Base-by-base conservation (phyloP, 2,329 filamentous ascomycete genomes). In the Eutypella sp. region DNA sequence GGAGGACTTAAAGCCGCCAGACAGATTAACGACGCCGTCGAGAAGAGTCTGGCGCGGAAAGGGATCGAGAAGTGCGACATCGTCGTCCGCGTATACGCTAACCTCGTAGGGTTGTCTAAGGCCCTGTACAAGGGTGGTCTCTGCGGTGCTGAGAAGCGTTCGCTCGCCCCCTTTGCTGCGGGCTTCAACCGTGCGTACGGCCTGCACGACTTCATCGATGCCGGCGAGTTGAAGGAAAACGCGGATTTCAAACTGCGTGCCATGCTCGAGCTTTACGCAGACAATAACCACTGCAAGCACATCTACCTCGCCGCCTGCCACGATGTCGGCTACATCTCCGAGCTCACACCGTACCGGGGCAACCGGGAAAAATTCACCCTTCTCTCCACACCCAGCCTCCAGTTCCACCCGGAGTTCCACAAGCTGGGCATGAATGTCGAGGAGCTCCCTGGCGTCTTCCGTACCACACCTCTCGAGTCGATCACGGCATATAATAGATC, bases 301-400 rank as follows among this genome's bases (percentile, higher is more conserved):
- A 80, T 85, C 29, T 79, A 78, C 56, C 79, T 82, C 47, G 82
- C 79, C 5, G 79, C 74, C 33, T 84, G 81, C 54, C 79, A 84
- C 52, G 78, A 84, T 53, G 68, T 68, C 20, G 74, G 75, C 42
- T 82, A 84, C 57, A 63, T 81, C 39, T 72, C 76, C 7, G 70
- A 81, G 40, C 65, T 85, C 22, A 74, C 70, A 5, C 74, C 75
- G 7, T 76, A 77, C 54, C 66, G 64, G 37, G 73, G 72, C 37
- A 68, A 71, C 47, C 60, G 63, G 7, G 69, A 76, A 20, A 71
- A 72, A 42, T 72, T 83, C 47, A 82, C 79, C 1, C 72, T 83
- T 10, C 59, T 84, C 37, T 71, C 71, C 47, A 60, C 65, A 3
- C 46, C 62, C 1, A 71, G 69, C n/a, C 61, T 73, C 20, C 64